Evolutionary conservation across 2,329 filamentous ascomycete genomes (phyloP).

Genomic region (Neospermospora avenae): DNA sequence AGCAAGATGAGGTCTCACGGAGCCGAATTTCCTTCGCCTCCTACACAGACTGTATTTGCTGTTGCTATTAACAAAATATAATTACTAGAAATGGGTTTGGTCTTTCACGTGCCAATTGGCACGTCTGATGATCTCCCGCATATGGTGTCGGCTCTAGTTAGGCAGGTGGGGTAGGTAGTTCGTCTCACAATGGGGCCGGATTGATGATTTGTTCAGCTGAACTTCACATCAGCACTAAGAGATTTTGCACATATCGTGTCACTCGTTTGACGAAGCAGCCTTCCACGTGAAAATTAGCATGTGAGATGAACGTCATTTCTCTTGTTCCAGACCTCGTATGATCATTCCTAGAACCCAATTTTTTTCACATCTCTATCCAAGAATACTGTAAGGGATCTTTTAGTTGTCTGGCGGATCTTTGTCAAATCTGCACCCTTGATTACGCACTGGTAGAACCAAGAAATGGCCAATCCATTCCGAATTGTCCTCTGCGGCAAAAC

Average conservation of each 20-base stretch:
- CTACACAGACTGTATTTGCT: too few relatives aligned
- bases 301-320: not conserved
- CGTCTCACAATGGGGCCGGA: not conserved
- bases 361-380: not conserved
- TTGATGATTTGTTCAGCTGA: not conserved
- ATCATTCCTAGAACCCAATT: not conserved
- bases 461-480: not conserved
- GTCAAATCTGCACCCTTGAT: not conserved
- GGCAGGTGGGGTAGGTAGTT: not conserved
- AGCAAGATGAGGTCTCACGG: too few relatives aligned
- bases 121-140: not conserved
- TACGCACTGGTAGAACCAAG: not conserved
- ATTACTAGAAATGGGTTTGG: too few relatives aligned
- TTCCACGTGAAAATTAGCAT: not conserved
- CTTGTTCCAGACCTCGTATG: not conserved
- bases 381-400: not conserved
- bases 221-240: not conserved
- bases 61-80: too few relatives aligned
- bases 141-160: not conserved
- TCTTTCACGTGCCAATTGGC: not conserved
- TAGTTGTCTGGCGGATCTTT: not conserved
- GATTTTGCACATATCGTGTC: not conserved
- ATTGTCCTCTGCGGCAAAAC: slow-evolving; percentile 3
- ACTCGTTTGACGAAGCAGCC: not conserved
- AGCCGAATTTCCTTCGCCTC: too few relatives aligned